Conservation (phyloP, 2,329 filamentous ascomycete species). For the Coniochaeta sp. region DNA sequence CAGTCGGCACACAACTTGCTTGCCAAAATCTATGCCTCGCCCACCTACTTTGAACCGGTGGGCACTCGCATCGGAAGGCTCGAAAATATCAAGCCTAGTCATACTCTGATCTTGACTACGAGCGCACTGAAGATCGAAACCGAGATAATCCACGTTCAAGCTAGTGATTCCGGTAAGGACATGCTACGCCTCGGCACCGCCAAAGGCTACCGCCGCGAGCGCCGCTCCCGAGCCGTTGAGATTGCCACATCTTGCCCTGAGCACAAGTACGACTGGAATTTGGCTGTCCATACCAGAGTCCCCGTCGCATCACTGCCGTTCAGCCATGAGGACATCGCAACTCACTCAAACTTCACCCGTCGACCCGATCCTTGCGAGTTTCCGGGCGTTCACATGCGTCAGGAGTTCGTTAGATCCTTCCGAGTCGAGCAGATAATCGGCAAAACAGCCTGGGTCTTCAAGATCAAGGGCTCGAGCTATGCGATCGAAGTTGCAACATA, state of each 20-base stretch:
- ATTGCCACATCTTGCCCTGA: constrained; percentile 22
- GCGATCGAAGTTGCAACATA: constrained; percentile 25
- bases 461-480: constrained; percentile 21
- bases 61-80: not conserved
- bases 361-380: constrained; percentile 13
- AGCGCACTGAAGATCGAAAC: constrained; percentile 13
- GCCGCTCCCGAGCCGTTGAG: constrained; percentile 10
- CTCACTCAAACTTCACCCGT: constrained; percentile 14
- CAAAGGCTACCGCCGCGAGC: constrained; percentile 7
- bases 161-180: not conserved
- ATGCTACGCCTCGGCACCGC: constrained; percentile 9
- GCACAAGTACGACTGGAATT: constrained; percentile 28
- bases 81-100: not conserved
- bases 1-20: not conserved
- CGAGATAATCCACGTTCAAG: constrained; percentile 5
- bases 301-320: constrained; percentile 8
- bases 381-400: constrained; percentile 16
- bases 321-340: constrained; percentile 14
- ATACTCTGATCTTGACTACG: constrained; percentile 10
- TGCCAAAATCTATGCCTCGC: not conserved
- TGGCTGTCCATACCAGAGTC: constrained; percentile 21
- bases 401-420: constrained; percentile 4
- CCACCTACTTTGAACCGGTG: not conserved
- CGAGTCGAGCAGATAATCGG: constrained; percentile 20
- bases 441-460: constrained; percentile 24